Evolutionary conservation across 139 green algal genomes (phyloP), one percentile per base, ranked within the genome.

Genomic region (Haematococcus lacustris): DNA sequence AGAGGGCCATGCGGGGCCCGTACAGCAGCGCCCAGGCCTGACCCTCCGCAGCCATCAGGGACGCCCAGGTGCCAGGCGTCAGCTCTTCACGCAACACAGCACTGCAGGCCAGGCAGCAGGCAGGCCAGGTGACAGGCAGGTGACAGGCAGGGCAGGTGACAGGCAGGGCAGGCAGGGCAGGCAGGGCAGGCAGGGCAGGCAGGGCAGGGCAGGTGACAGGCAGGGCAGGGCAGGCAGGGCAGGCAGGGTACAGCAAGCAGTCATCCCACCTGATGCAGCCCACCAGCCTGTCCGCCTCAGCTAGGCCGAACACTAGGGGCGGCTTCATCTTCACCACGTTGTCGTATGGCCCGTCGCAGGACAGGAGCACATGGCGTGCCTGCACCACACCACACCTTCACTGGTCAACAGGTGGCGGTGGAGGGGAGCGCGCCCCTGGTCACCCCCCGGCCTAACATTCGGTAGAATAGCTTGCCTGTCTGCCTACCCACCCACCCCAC

Each of bases 311-410:
- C 38, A 83, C 81, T 73, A 93, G 67, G 0, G 88, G 88, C 34
- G 88, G 88, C 80, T 93, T 91, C 64, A 91, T 85, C 78, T 93
- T 93, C 59, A 93, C 68, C 2, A 93, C 80, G 60, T 91, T 89
- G 53, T 82, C 79, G 28, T 80, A 82, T 0, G 78, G 79, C 2
- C 88, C 88, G 38, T 91, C 88, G 28, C 68, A 84, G 13, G 78
- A 81, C 37, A 93, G 59, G 64, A 93, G 80, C 50, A 91, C 85
- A 0, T 75, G 72, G 1, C 71, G 73, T 1, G 74, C 70, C 39
- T 76, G 63, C 63, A n/a, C n/a, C n/a, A n/a, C n/a, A n/a, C n/a
- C n/a, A n/a, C n/a, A n/a, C n/a, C n/a, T n/a, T n/a, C n/a, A n/a
- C n/a, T n/a, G n/a, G n/a, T n/a, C n/a, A n/a, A n/a, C n/a, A n/a